A percentile compares a stretch with the other conserved stretches of the same genome.
Evolutionary conservation across 495 filamentous ascomycete genomes (phyloP).

Genomic region (Acidiella bohemica): DNA sequence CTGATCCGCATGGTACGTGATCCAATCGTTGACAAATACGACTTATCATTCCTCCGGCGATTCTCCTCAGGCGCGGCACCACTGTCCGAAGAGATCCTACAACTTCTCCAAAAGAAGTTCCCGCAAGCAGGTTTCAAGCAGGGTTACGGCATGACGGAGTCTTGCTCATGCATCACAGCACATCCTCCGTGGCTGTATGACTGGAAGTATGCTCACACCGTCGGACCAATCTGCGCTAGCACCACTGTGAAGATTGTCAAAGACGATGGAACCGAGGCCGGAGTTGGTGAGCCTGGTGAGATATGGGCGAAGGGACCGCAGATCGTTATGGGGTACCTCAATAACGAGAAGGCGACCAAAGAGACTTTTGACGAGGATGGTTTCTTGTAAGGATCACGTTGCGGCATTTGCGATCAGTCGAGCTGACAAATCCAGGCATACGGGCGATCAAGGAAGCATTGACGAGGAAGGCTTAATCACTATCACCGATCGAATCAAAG

Average conservation of each 20-base stretch:
- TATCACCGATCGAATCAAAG: constrained; percentile 66
- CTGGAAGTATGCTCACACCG: constrained; percentile 45
- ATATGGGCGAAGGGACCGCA: constrained; percentile 43
- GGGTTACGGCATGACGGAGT: constrained; percentile 58
- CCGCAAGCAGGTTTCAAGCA: constrained; percentile 52
- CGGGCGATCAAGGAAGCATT: constrained; percentile 52
- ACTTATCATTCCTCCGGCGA: constrained; percentile 38
- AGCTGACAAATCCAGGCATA: too few species aligned
- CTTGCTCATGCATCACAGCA: constrained; percentile 47
- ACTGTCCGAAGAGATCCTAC: constrained; percentile 47
- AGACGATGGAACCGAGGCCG: constrained; percentile 35
- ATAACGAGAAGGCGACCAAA: constrained; percentile 39
- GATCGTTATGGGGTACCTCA: constrained; percentile 46
- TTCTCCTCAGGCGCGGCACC: constrained; percentile 53
- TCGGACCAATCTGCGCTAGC: constrained; percentile 44
- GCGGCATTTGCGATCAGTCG: too few species aligned
- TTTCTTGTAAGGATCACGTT: too few species aligned
- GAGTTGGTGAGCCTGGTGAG: constrained; percentile 43
- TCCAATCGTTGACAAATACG: constrained; percentile 47
- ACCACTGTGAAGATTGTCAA: constrained; percentile 51
- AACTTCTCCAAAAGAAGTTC: constrained; percentile 42
- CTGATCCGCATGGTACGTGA: constrained; percentile 54
- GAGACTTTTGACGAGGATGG: constrained; percentile 49
- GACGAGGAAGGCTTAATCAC: constrained; percentile 45
- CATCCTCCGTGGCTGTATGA: constrained; percentile 40